Percentiles rank a stretch among this genome's conserved stretches.
Conservation (phyloP, 768 basidiomycete species). For the Leccinum barrowsii region DNA sequence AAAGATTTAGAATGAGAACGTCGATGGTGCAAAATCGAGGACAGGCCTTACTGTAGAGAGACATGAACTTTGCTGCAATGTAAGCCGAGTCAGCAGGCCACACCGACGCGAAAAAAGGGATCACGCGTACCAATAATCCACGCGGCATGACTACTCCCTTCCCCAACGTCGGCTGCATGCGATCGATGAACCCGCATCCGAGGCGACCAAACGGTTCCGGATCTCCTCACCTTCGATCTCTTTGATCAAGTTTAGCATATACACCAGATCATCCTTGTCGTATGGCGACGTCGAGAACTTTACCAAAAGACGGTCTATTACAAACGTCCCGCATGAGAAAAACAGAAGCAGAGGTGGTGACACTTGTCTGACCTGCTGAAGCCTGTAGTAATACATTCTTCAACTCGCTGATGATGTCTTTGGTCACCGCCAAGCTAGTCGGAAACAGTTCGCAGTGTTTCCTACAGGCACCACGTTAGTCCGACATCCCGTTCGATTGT, state of each 20-base stretch:
- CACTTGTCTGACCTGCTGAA: slow-evolving; percentile 23
- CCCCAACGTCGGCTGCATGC: slow-evolving; percentile 7
- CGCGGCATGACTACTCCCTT: slow-evolving; percentile 12
- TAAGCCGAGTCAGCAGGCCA: slow-evolving; percentile 4
- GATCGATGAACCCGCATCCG: background rate
- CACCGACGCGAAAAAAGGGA: background rate
- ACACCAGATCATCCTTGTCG: slow-evolving; percentile 15
- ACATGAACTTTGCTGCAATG: slow-evolving; percentile 27
- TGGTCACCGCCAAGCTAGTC: slow-evolving; percentile 20
- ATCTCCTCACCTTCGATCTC: slow-evolving; percentile 23
- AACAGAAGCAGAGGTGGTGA: background rate
- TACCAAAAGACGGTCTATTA: slow-evolving; percentile 26
- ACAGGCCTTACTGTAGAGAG: slow-evolving; percentile 25
- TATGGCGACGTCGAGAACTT: slow-evolving; percentile 34
- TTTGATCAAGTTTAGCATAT: slow-evolving; percentile 29
- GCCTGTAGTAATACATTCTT: slow-evolving; percentile 26
- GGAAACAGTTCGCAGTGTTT: slow-evolving; percentile 32
- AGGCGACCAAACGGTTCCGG: background rate
- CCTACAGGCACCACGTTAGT: slow-evolving; percentile 10
- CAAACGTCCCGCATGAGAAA: background rate
- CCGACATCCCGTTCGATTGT: background rate
- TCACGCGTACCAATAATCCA: slow-evolving; percentile 26
- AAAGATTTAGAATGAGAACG: background rate
- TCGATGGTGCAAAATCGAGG: background rate
- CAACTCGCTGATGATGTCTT: slow-evolving; percentile 14